These are phyloP conservation scores for Emergomyces pasteurianus DNA, from an alignment of 2,329 filamentous ascomycete species.

Conservation along the genomic window DNA sequence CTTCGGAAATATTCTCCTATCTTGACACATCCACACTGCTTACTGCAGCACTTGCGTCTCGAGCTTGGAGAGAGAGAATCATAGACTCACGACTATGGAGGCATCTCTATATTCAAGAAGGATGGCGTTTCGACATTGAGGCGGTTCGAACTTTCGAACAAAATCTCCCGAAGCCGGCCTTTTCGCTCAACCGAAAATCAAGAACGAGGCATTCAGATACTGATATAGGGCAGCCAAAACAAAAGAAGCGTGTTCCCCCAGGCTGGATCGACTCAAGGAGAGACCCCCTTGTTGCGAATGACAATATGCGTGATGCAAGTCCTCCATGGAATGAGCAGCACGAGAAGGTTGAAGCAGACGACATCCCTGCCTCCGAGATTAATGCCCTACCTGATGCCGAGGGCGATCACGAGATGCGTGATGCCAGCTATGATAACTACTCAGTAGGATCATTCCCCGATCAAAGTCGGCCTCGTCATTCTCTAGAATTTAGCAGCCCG, in stretches of 20 bases:
- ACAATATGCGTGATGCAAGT: constrained; percentile 10
- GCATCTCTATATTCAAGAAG: constrained; percentile 67
- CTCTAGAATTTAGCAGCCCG: constrained; percentile 12
- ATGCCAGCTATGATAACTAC: constrained; percentile 21
- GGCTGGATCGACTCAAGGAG: constrained; percentile 32
- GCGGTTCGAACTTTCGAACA: constrained; percentile 59
- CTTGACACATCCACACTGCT: constrained; percentile 72
- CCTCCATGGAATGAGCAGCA: constrained; percentile 37
- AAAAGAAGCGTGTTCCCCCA: constrained; percentile 41
- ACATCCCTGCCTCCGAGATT: not conserved
- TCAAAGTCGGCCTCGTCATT: constrained; percentile 11
- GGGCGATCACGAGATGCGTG: constrained; percentile 34
- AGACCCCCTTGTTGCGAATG: constrained; percentile 5
- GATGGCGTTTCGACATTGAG: constrained; percentile 61
- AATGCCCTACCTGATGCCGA: constrained; percentile 20
- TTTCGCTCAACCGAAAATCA: constrained; percentile 31
- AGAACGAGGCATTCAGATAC: constrained; percentile 36
- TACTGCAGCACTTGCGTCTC: constrained; percentile 64
- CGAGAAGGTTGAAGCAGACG: constrained; percentile 35
- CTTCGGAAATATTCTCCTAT: constrained; percentile 76
- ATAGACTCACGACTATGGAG: constrained; percentile 82
- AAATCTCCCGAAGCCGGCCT: constrained; percentile 26
- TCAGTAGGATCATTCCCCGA: constrained; percentile 6
- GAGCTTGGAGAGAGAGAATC: constrained; percentile 68
- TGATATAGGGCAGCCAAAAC: constrained; percentile 38